Percentiles rank a stretch among this genome's conserved stretches.
phyloP scores from a whole-genome alignment of 164 flowering plant species.

The Dillenia suffruticosa region DNA sequence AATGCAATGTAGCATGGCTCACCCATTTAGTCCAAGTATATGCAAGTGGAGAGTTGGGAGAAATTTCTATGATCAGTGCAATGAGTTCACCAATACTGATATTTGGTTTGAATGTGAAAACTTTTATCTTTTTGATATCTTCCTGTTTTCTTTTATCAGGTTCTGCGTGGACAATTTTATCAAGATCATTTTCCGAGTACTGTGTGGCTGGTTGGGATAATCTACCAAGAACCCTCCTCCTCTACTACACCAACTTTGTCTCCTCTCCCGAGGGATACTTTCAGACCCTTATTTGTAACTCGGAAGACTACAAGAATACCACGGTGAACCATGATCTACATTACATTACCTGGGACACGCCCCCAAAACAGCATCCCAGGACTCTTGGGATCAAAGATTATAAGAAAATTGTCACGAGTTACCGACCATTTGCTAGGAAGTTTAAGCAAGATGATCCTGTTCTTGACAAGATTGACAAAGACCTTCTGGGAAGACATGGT shows the following conservation, averaged over 20 bases:
- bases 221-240: slow-evolving; percentile 82
- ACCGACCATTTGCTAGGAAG: slow-evolving; percentile 76
- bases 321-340: slow-evolving; percentile 87
- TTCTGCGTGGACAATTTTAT: slow-evolving; percentile 64
- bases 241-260: slow-evolving; percentile 90
- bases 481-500: slow-evolving; percentile 39
- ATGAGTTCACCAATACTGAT: not conserved
- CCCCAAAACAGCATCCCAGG: slow-evolving; percentile 92
- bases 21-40: too few relatives aligned
- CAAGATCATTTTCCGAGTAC: slow-evolving; percentile 80
- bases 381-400: slow-evolving; percentile 57
- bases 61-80: too few relatives aligned
- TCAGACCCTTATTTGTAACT: slow-evolving; percentile 89
- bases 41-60: too few relatives aligned
- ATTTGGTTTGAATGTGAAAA: not conserved
- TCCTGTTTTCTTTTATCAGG: slow-evolving; percentile 23
- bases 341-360: slow-evolving; percentile 85
- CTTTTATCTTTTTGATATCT: too few relatives aligned
- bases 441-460: slow-evolving; percentile 60
- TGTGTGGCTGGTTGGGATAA: slow-evolving; percentile 83
- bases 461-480: slow-evolving; percentile 66
- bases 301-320: slow-evolving; percentile 60
- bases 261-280: slow-evolving; percentile 95
- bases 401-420: slow-evolving; percentile 51
- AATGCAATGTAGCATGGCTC: too few relatives aligned